A percentile compares a stretch with the other conserved stretches of the same genome.
These are phyloP conservation scores for Diddensiella santjacobensis DNA, from an alignment of 805 yeast genomes.

Conservation along the genomic window DNA sequence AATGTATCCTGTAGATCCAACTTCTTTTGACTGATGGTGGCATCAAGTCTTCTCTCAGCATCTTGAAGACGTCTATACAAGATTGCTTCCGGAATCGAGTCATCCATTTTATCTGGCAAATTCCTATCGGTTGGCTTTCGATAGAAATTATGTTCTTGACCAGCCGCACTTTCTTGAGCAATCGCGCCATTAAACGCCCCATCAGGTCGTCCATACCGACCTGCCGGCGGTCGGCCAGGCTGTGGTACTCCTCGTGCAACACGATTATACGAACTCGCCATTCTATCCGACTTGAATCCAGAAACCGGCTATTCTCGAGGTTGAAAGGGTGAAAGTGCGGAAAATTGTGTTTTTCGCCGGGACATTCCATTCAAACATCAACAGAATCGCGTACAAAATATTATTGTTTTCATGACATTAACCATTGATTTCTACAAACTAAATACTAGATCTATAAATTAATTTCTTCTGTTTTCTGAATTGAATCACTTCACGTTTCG, in stretches of 20 bases:
- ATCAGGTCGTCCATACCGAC: constrained; percentile 2
- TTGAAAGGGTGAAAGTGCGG: background rate
- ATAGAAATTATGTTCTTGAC: constrained; percentile 15
- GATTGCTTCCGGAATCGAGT: constrained; percentile 63
- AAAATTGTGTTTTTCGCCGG: no score
- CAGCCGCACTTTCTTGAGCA: background rate
- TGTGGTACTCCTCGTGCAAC: background rate
- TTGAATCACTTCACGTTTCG: constrained; percentile 81
- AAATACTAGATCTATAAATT: constrained; percentile 71
- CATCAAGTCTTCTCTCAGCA: constrained; percentile 80
- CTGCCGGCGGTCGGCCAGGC: background rate
- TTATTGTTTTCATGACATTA: background rate
- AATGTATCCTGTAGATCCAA: constrained; percentile 76
- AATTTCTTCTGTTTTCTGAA: constrained; percentile 84
- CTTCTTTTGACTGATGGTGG: constrained; percentile 75
- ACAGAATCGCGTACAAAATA: no score
- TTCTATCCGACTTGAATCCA: background rate
- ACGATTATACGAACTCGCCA: constrained; percentile 1
- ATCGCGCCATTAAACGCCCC: background rate
- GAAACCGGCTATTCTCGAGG: background rate
- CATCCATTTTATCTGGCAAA: constrained; percentile 45
- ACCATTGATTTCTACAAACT: constrained; percentile 3
- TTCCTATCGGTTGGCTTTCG: constrained; percentile 50
- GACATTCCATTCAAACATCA: no score
- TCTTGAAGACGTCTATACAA: constrained; percentile 67